Base-by-base conservation (phyloP, 163 green algal species). In the Trebouxiophyceae sp. region DNA sequence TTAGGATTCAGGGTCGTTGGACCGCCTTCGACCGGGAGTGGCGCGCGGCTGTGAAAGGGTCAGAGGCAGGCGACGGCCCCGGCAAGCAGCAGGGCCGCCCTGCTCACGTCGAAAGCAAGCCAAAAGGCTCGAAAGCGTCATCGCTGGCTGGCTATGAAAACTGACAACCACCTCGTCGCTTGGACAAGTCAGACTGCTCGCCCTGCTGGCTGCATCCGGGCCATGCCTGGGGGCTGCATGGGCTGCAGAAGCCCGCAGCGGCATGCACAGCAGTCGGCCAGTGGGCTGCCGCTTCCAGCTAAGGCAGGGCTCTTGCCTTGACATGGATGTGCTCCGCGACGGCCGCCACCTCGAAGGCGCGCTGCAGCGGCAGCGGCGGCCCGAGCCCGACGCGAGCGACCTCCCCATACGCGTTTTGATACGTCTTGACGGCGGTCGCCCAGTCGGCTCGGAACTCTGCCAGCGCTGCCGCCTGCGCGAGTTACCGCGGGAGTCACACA, bases 401-500 rank as follows among this genome's bases (percentile, higher is more conserved):
- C 66, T 82, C 78, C 28, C 33, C 28, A 62, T 88, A 93, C 5
- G 87, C 81, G 5, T 79, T 74, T 31, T 84, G 66, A 73, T 96
- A 96, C 26, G 85, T 79, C 34, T 68, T 79, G 8, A 94, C 77
- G 2, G 89, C 89, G 0, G 70, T 67, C 6, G 69, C 56, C 89
- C 89, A 96, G 66, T 96, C 88, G 33, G 83, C 84, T 0, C 82
- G 63, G 60, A 95, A 91, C 77, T 96, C 89, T 0, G 79, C 75
- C 60, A 91, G 80, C 60, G 81, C 79, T 0, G 78, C 86, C 16
- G 88, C 75, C 85, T 93, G 78, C 31, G 65, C 2, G 39, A 1
- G n/a, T n/a, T n/a, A n/a, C n/a, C n/a, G n/a, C n/a, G n/a, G n/a
- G n/a, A n/a, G n/a, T n/a, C n/a, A n/a, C n/a, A n/a, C n/a, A n/a